Conservation (phyloP, 1,284 basidiomycete genomes). For the Paramarasmius palmivorus region DNA sequence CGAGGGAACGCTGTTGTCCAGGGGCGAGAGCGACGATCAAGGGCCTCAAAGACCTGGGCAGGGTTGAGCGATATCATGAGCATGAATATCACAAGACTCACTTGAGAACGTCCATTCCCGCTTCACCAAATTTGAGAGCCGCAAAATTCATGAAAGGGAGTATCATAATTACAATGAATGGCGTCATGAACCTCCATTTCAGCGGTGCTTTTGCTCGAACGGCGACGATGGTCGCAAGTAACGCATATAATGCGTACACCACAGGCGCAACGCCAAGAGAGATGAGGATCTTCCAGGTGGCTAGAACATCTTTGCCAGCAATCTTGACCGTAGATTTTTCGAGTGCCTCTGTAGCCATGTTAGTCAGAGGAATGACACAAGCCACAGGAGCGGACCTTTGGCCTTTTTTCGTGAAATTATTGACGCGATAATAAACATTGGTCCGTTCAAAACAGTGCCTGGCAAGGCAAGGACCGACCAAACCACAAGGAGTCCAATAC, state of each 20-base stretch:
- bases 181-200: slow-evolving; percentile 75
- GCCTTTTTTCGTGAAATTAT: slow-evolving; percentile 89
- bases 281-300: slow-evolving; percentile 98
- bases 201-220: slow-evolving; percentile 67
- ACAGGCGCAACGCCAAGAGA: slow-evolving; percentile 90
- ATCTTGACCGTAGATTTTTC: slow-evolving; percentile 97
- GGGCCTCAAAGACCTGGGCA: slow-evolving; percentile 86
- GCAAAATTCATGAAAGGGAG: slow-evolving; percentile 93
- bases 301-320: slow-evolving; percentile 92
- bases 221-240: slow-evolving; percentile 78
- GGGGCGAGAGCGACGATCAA: slow-evolving; percentile 90
- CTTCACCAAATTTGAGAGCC: slow-evolving; percentile 97
- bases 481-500: slow-evolving; percentile 75
- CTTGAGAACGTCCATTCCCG: slow-evolving; percentile 98
- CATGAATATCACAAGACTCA: slow-evolving; percentile 43
- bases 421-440: slow-evolving; percentile 94
- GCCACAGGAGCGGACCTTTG: slow-evolving; percentile 58
- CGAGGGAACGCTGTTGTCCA: slow-evolving; percentile 85
- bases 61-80: no score
- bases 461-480: slow-evolving; percentile 93
- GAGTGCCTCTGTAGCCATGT: slow-evolving; percentile 75
- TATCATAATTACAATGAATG: slow-evolving; percentile 74
- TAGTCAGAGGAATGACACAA: slow-evolving; percentile 7
- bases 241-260: slow-evolving; percentile 84
- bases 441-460: slow-evolving; percentile 92